phyloP scores from a whole-genome alignment of 805 yeast species.

The Candida awuae region DNA sequence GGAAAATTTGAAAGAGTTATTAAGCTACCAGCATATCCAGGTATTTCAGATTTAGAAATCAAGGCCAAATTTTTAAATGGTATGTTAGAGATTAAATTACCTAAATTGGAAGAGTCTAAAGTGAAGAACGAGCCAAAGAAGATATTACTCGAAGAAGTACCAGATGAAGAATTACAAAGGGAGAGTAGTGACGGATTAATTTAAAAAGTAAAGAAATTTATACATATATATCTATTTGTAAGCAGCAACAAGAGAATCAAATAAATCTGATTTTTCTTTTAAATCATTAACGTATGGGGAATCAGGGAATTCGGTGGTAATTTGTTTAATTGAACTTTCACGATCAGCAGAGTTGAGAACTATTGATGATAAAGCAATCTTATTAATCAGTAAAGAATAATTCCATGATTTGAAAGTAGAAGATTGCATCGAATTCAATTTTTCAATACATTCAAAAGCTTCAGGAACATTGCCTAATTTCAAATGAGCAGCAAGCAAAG shows the following conservation, averaged over 20 bases:
- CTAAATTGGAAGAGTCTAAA: conserved; percentile 30
- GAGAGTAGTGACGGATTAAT: conserved; percentile 15
- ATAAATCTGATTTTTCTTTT: conserved; percentile 51
- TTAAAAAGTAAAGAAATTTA: neutral
- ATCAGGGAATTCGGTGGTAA: conserved; percentile 42
- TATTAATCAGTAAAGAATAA: conserved; percentile 52
- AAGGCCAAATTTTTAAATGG: conserved; percentile 49
- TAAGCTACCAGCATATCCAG: conserved; percentile 47
- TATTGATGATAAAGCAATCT: conserved; percentile 54
- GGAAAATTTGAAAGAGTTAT: conserved; percentile 52
- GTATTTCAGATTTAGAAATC: conserved; percentile 44
- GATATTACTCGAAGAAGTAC: conserved; percentile 23
- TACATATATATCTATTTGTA: neutral
- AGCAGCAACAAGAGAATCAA: conserved; percentile 54
- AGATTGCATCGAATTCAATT: conserved; percentile 14
- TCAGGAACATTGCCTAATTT: conserved; percentile 78
- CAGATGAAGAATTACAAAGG: conserved; percentile 26
- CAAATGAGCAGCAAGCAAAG: conserved; percentile 66
- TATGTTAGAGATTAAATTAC: conserved; percentile 42
- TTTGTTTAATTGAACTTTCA: conserved; percentile 24
- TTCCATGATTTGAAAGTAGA: conserved; percentile 18
- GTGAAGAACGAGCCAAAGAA: conserved; percentile 17
- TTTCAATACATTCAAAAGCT: conserved; percentile 56
- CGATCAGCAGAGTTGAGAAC: conserved; percentile 31
- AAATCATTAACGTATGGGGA: conserved; percentile 46